Evolutionary conservation across 75 land plant genomes (phyloP), one percentile per base, ranked within the genome.

Genomic region (Cunninghamia lanceolata): DNA sequence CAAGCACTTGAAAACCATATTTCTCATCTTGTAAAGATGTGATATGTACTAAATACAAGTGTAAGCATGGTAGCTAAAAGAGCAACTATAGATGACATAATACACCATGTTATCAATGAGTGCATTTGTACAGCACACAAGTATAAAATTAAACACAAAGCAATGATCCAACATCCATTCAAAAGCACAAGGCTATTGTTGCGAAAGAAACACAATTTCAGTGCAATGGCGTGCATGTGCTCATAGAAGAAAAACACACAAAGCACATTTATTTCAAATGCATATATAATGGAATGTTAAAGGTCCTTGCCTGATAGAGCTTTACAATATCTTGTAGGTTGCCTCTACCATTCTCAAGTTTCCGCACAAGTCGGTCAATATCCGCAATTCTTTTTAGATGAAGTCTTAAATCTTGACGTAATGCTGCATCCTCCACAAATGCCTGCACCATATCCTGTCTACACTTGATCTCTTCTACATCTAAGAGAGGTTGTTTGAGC

Each of bases 401-500:
- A 34, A 94, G 93, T 88, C 96, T 92, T 82, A 95, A 46, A 79
- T 93, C 95, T 86, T 91, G 96, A 45, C 99, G 90, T 76, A 98
- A 88, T 16, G 88, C 97, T 79, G 95, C 80, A 87, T 95, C 93
- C 82, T 96, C 99, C 34, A 95, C 95, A 93, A 98, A 98, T 76
- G 94, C 94, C 88, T 98, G 99, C 0, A 98, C 99, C 87, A 96
- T 73, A 86, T 98, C 97, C 54, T 93, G 89, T 87, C 99, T 91
- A 76, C 84, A 73, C 77, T 91, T 93, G 28, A 98, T 96, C 71
- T 98, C 99, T 56, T 90, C 83, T 19, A 94, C 93, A 92, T 96
- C 97, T 56, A 96, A 87, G 50, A 98, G 89, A 85, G 99, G 99
- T 84, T 98, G 99, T 71, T 98, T 98, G 83, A 98, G 89, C 99